phyloP scores from a whole-genome alignment of 345 rosid species.

The Citrus reticulata region DNA sequence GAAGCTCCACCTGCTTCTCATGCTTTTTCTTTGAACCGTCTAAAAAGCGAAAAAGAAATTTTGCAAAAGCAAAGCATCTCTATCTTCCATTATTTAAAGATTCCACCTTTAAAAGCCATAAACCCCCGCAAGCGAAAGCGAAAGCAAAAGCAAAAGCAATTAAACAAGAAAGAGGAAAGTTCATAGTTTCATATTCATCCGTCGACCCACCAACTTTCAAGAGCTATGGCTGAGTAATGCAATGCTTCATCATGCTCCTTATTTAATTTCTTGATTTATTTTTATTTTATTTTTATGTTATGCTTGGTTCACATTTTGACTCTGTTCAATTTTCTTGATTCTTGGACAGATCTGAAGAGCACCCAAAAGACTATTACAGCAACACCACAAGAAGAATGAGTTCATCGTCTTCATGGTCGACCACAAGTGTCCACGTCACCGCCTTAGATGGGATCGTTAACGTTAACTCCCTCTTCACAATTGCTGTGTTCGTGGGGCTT shows the following conservation, averaged over 20 bases:
- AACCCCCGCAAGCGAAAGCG: not conserved
- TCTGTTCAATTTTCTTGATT: not conserved
- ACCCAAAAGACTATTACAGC: conserved; percentile 39
- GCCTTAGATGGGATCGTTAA: conserved; percentile 95
- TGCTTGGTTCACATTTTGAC: not conserved
- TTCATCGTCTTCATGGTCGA: conserved; percentile 31
- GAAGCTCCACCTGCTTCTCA: not conserved
- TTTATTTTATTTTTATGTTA: not conserved
- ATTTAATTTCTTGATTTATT: not conserved
- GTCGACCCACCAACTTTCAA: not conserved
- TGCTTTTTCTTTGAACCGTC: not conserved
- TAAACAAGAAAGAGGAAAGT: not conserved
- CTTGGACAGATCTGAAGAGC: conserved; percentile 48
- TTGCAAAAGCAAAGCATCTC: conserved; percentile 13
- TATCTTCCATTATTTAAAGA: not conserved
- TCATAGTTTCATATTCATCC: not conserved
- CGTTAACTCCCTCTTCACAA: conserved; percentile 93
- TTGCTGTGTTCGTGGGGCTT: conserved; percentile 95
- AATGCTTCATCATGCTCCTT: not conserved
- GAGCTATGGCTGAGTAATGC: conserved; percentile 42
- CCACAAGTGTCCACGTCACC: conserved; percentile 90
- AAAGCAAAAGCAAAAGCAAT: not conserved
- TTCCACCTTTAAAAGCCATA: not conserved
- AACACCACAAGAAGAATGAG: conserved; percentile 18
- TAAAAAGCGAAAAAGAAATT: not conserved